Evolutionary conservation across 176 grass and related monocot species (phyloP), one percentile per base, ranked within the genome.

Genomic region (Oryza officinalis): DNA sequence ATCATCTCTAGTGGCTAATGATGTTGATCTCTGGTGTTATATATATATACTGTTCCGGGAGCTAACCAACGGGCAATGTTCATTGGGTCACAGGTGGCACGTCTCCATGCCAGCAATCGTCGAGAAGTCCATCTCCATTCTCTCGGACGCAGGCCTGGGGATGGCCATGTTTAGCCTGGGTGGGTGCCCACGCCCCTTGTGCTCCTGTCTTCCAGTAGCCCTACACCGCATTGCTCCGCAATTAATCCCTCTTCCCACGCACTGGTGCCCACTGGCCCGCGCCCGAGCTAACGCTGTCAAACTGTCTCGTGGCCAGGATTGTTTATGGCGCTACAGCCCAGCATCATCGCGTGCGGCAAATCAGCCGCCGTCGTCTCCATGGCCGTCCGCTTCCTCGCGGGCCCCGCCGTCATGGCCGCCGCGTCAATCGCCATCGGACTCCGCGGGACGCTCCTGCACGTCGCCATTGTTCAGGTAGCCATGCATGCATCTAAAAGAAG

Each of bases 161-260:
- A 98, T 98, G 96, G 96, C 96, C 64, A 98, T 98, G 96, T 95
- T 98, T 83, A 98, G 96, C 80, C 87, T 98, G 30, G 96, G 93
- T 95, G 80, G 63, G 92, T 83, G 40, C 86, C 76, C 87, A 83
- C 81, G 37, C 50, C 83, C 61, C 60, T 84, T 83, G 88, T 83
- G 84, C 75, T 69, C 17, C 18, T 86, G 84, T 86, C 88, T 66
- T 72, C 80, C 61, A 27, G 35, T 61, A 37, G 68, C 88, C 88
- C 79, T 74, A 54, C 88, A 86, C 83, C 78, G 67, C 84, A 70
- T 84, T 66, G 61, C 60, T 26, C 61, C 46, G 64, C 63, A 84
- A 84, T 84, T 77, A 88, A 63, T 83, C 65, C 50, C 43, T 27
- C 9, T 27, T 11, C 32, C 10, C 14, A 13, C n/a, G 22, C 13